Conservation (phyloP, 2,329 filamentous ascomycete species). For the Fusarium mundagurra region DNA sequence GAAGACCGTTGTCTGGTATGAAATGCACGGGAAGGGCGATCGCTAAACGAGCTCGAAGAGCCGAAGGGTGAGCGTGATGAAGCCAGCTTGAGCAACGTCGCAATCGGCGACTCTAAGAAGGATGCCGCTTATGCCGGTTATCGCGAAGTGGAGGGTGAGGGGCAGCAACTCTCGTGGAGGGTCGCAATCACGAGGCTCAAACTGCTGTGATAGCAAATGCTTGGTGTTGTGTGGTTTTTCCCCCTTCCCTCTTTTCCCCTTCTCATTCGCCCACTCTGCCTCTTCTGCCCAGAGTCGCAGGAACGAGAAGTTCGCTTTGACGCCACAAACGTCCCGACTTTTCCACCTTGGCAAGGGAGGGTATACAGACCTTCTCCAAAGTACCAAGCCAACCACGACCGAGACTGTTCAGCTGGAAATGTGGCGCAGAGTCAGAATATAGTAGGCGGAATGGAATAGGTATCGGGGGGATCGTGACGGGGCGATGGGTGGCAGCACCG, state of each 20-base stretch:
- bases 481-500: slow-evolving; percentile 1
- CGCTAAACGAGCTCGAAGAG: slow-evolving; percentile 65
- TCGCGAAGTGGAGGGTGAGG: slow-evolving; percentile 4
- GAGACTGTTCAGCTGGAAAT: slow-evolving; percentile 10
- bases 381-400: slow-evolving; percentile 6
- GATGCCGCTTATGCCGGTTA: slow-evolving; percentile 21
- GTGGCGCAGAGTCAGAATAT: slow-evolving; percentile 30
- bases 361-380: slow-evolving; percentile 8
- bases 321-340: slow-evolving; percentile 25
- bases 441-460: slow-evolving; percentile 16
- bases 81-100: slow-evolving; percentile 58
- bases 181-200: slow-evolving; percentile 24
- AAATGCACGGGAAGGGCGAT: slow-evolving; percentile 58
- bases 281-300: slow-evolving; percentile 11
- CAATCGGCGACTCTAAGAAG: slow-evolving; percentile 34
- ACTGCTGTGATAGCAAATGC: slow-evolving; percentile 1
- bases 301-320: slow-evolving; percentile 13
- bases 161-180: slow-evolving; percentile 5
- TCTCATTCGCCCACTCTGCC: not conserved
- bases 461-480: slow-evolving; percentile 3
- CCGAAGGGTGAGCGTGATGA: slow-evolving; percentile 59
- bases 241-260: not conserved
- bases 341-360: slow-evolving; percentile 37
- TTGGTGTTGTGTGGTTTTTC: not conserved
- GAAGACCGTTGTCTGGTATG: slow-evolving; percentile 64